Evolutionary conservation across 768 basidiomycete genomes (phyloP), one percentile per base, ranked within the genome.

Genomic region (Filobasidium wieringae): DNA sequence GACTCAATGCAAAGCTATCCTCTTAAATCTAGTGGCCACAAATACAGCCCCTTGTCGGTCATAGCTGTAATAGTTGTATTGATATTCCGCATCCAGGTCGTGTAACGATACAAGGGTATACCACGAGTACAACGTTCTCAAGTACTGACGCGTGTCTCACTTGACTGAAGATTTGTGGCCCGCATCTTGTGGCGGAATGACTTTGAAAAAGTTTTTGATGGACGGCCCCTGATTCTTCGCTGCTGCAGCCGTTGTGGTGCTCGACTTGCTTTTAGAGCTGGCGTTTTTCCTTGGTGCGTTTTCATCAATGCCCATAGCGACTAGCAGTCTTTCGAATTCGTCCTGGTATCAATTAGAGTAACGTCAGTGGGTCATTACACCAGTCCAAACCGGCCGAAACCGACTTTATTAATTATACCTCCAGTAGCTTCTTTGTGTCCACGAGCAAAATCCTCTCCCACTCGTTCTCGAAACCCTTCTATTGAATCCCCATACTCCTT

Each of bases 1-100:
- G 92, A 43, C 77, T 97, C 36, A 81, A 91, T 58, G 84, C 92
- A 8, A 95, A 92, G 77, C 85, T 91, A 31, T n/a, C 24, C 9
- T 45, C 47, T 17, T 60, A 43, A 50, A n/a, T n/a, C n/a, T n/a
- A n/a, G n/a, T n/a, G n/a, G n/a, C n/a, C n/a, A n/a, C n/a, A n/a
- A n/a, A n/a, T n/a, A n/a, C n/a, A n/a, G n/a, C n/a, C n/a, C n/a
- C n/a, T n/a, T n/a, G n/a, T n/a, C n/a, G n/a, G n/a, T n/a, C n/a
- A n/a, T n/a, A n/a, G n/a, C n/a, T n/a, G n/a, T n/a, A n/a, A n/a
- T n/a, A n/a, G n/a, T n/a, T n/a, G n/a, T n/a, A n/a, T n/a, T n/a
- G n/a, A n/a, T n/a, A n/a, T n/a, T n/a, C n/a, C n/a, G n/a, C n/a
- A n/a, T n/a, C n/a, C n/a, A n/a, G n/a, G n/a, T n/a, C n/a, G n/a